These are phyloP conservation scores for Tephrocybe sp. DNA, from an alignment of 768 basidiomycete species.

Conservation along the genomic window DNA sequence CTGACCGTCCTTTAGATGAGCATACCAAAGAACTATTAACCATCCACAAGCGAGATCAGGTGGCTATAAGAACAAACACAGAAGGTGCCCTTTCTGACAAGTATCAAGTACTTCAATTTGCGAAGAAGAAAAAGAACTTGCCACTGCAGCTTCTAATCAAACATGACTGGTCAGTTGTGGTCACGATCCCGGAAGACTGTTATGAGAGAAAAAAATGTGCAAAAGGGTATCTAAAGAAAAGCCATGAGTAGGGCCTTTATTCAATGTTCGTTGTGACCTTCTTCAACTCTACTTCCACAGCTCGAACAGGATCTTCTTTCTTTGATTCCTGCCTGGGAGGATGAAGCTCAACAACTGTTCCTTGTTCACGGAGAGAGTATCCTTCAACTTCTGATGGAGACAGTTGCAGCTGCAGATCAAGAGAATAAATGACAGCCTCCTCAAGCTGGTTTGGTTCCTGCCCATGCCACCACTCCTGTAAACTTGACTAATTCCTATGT, in stretches of 20 bases:
- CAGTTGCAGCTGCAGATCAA: constrained; percentile 69
- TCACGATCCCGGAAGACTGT: constrained; percentile 79
- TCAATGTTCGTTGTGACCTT: not conserved
- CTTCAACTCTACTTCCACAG: constrained; percentile 35
- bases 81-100: constrained; percentile 74
- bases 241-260: constrained; percentile 70
- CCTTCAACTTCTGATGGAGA: constrained; percentile 74
- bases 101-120: constrained; percentile 87
- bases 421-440: constrained; percentile 69
- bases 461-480: constrained; percentile 61
- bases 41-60: constrained; percentile 84
- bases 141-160: constrained; percentile 78
- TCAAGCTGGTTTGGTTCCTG: constrained; percentile 59
- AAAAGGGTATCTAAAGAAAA: constrained; percentile 93
- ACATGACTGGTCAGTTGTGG: constrained; percentile 80
- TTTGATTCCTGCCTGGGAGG: constrained; percentile 86
- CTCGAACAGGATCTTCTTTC: constrained; percentile 84
- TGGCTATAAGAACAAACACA: constrained; percentile 77
- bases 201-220: constrained; percentile 96
- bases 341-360: constrained; percentile 70
- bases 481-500: constrained; percentile 35
- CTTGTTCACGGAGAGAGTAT: constrained; percentile 84
- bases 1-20: constrained; percentile 53
- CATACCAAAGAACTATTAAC: constrained; percentile 85
- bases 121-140: constrained; percentile 86